These are phyloP conservation scores for Penicillium frequentans DNA, from an alignment of 2,329 filamentous ascomycete genomes.

Conservation along the genomic window DNA sequence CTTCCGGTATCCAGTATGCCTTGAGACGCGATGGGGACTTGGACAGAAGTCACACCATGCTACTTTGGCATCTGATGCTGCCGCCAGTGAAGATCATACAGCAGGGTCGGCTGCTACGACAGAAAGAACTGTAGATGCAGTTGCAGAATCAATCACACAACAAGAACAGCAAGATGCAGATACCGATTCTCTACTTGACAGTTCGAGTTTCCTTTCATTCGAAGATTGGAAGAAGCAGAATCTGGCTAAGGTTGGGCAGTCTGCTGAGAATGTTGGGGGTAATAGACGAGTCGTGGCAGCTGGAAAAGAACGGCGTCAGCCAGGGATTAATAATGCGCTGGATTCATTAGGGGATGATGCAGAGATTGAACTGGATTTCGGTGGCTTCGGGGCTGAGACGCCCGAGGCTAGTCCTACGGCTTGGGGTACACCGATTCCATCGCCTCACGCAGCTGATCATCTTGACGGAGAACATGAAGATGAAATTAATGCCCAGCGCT, in stretches of 20 bases:
- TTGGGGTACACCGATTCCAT: constrained; percentile 32
- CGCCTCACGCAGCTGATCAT: constrained; percentile 9
- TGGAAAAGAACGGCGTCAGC: constrained; percentile 52
- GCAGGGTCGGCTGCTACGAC: constrained; percentile 1
- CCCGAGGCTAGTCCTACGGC: constrained; percentile 36
- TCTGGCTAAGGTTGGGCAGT: constrained; percentile 80
- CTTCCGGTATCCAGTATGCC: constrained; percentile 16
- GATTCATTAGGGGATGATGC: constrained; percentile 83
- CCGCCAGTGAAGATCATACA: background rate
- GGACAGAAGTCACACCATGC: background rate
- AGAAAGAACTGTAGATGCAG: background rate
- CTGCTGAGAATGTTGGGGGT: constrained; percentile 64
- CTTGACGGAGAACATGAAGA: constrained; percentile 6
- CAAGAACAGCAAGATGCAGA: constrained; percentile 59
- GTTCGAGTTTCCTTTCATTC: constrained; percentile 88
- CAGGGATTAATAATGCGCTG: constrained; percentile 65
- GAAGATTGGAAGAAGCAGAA: constrained; percentile 98
- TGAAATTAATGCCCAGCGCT: constrained; percentile 42
- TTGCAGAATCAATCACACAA: background rate
- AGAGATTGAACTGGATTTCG: constrained; percentile 77
- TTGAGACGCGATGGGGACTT: constrained; percentile 13
- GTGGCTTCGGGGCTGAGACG: constrained; percentile 56
- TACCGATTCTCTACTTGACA: constrained; percentile 66
- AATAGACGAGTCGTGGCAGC: constrained; percentile 50
- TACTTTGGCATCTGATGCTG: background rate